Evolutionary conservation across 176 grass and related monocot genomes (phyloP), one percentile per base, ranked within the genome.

Genomic region (Aegilops sharonensis): DNA sequence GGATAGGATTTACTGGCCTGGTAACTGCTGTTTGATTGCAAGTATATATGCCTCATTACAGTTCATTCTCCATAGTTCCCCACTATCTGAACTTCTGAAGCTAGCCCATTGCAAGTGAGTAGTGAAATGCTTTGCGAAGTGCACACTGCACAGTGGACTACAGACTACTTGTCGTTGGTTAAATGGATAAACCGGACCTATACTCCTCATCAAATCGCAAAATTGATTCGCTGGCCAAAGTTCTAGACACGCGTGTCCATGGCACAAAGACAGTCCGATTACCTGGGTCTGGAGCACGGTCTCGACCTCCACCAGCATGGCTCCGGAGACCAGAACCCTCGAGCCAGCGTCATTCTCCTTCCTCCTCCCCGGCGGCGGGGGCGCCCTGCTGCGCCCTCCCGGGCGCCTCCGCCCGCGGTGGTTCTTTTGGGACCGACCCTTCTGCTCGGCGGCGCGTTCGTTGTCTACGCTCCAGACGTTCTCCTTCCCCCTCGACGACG

Each of bases 401-500:
- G 79, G 87, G 20, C 80, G 75, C 82, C 86, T 80, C 1, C 82
- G 85, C 39, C 72, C 64, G 24, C 66, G 79, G 34, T 77, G 75
- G 45, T 2, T 76, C 45, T 81, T 88, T 37, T 78, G 81, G 3
- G 57, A 27, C 37, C 86, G 79, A 57, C 13, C 1, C 47, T 60
- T 70, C 29, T 75, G 75, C 79, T 63, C 69, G 4, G 85, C 71
- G 23, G 89, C 92, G 25, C 79, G 78, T 4, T 96, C 90, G 71
- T 99, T 99, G 37, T 96, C 97, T 35, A 99, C 66, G 85, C 94
- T 99, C 97, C 94, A 96, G 21, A 99, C 89, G 61, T 99, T 99
- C 68, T 99, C 92, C 79, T 94, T 96, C 67, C 85, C 91, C 85
- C 78, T 94, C 30, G 88, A 80, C 72, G 73, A 68, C 30, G 87